phyloP scores from a whole-genome alignment of 768 basidiomycete species.

The Fomitopsis pulvina region DNA sequence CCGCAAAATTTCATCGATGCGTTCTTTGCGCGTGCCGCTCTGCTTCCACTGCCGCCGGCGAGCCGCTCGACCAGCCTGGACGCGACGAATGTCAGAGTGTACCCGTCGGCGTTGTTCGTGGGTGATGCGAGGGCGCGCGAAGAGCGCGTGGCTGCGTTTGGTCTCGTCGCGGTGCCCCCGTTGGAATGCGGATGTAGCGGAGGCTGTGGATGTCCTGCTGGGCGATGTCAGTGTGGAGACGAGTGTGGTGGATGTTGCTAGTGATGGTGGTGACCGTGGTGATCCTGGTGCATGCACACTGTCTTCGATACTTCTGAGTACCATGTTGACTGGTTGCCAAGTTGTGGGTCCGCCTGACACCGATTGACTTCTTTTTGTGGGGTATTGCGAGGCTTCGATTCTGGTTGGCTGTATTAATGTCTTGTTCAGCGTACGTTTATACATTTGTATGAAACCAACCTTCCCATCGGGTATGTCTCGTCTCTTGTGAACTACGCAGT shows the following conservation, averaged over 20 bases:
- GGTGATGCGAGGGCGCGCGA: slow-evolving; percentile 29
- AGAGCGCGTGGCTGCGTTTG: slow-evolving; percentile 37
- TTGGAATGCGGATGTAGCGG: slow-evolving; percentile 59
- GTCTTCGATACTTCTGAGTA: not conserved
- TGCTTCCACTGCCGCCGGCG: slow-evolving; percentile 62
- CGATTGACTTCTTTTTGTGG: not conserved
- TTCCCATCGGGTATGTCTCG: too few species aligned
- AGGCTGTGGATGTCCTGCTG: slow-evolving; percentile 48
- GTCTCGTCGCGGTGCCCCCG: slow-evolving; percentile 52
- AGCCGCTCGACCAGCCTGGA: slow-evolving; percentile 40
- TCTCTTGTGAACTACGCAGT: too few species aligned
- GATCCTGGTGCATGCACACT: not conserved
- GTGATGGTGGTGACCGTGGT: slow-evolving; percentile 3
- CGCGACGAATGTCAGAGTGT: slow-evolving; percentile 44
- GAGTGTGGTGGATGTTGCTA: slow-evolving; percentile 49
- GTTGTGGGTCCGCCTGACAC: not conserved
- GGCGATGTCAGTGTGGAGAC: slow-evolving; percentile 48
- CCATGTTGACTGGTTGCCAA: not conserved
- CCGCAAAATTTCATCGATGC: slow-evolving; percentile 40
- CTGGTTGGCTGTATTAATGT: too few species aligned
- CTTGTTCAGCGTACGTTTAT: too few species aligned
- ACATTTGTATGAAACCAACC: too few species aligned
- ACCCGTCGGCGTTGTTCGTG: slow-evolving; percentile 32
- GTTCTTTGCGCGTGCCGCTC: slow-evolving; percentile 64
- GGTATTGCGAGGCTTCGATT: not conserved